Percentiles rank a stretch among this genome's conserved stretches.
Conservation (phyloP, 345 rosid genomes). For the Combretum micranthum region DNA sequence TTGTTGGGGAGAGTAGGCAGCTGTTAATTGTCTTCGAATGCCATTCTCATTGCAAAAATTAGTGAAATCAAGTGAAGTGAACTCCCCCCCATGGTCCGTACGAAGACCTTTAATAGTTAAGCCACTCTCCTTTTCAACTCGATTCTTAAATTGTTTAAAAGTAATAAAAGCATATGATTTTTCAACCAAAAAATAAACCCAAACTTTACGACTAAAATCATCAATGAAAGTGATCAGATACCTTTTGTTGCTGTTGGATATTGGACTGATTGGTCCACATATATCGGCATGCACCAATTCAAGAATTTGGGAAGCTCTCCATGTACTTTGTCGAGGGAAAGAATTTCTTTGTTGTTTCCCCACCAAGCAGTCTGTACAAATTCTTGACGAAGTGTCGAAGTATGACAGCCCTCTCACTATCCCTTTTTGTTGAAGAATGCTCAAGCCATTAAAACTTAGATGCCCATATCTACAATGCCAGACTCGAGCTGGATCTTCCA, state of each 20-base stretch:
- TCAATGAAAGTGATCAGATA: too few species aligned
- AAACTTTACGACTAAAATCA: too few species aligned
- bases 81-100: conserved; percentile 1
- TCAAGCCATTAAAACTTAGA: too few species aligned
- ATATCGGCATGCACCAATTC: conserved; percentile 1
- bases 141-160: neutral
- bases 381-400: too few species aligned
- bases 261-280: neutral
- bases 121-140: too few species aligned
- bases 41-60: neutral
- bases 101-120: neutral
- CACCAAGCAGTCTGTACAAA: neutral
- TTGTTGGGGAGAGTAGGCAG: conserved; percentile 4
- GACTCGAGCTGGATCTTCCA: too few species aligned
- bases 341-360: neutral
- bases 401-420: too few species aligned
- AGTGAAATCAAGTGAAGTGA: neutral
- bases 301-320: neutral
- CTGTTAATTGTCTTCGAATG: neutral
- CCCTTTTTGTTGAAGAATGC: too few species aligned
- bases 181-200: conserved; percentile 1
- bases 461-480: too few species aligned
- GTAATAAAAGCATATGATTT: neutral
- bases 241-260: too few species aligned
- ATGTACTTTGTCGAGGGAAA: neutral